phyloP scores from a whole-genome alignment of 2,329 filamentous ascomycete genomes.

The Clarireedia paspali region DNA sequence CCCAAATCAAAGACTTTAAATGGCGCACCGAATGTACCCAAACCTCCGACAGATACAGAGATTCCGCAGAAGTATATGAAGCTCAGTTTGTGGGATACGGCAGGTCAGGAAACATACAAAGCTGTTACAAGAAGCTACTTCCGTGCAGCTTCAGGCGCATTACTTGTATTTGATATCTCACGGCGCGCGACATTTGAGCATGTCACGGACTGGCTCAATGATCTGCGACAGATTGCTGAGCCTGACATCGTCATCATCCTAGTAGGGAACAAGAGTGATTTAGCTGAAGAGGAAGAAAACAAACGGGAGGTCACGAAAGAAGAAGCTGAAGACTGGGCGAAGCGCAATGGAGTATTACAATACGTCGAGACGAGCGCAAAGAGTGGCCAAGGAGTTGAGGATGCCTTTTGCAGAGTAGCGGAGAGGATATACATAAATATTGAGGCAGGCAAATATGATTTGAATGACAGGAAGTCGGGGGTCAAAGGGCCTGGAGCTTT shows the following conservation, averaged over 20 bases:
- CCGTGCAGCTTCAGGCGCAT: slow-evolving; percentile 57
- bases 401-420: slow-evolving; percentile 86
- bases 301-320: slow-evolving; percentile 71
- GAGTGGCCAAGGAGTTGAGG: slow-evolving; percentile 88
- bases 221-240: slow-evolving; percentile 90
- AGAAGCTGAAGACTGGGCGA: slow-evolving; percentile 88
- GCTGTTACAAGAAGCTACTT: slow-evolving; percentile 84
- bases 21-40: slow-evolving; percentile 20
- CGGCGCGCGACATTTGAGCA: slow-evolving; percentile 78
- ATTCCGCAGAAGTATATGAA: slow-evolving; percentile 81
- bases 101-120: slow-evolving; percentile 96
- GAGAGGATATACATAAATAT: slow-evolving; percentile 97
- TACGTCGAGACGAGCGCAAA: slow-evolving; percentile 97
- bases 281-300: slow-evolving; percentile 51
- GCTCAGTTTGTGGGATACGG: slow-evolving; percentile 89
- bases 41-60: slow-evolving; percentile 37
- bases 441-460: slow-evolving; percentile 80
- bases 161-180: slow-evolving; percentile 93
- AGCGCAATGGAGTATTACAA: slow-evolving; percentile 74
- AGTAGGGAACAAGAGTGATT: slow-evolving; percentile 91
- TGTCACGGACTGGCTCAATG: slow-evolving; percentile 87
- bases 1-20: slow-evolving; percentile 35
- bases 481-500: slow-evolving; percentile 66
- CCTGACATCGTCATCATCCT: slow-evolving; percentile 90
- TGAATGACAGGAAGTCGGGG: slow-evolving; percentile 86